These are phyloP conservation scores for Eustoma russellianum DNA, from an alignment of 257 asterid species.

Conservation along the genomic window DNA sequence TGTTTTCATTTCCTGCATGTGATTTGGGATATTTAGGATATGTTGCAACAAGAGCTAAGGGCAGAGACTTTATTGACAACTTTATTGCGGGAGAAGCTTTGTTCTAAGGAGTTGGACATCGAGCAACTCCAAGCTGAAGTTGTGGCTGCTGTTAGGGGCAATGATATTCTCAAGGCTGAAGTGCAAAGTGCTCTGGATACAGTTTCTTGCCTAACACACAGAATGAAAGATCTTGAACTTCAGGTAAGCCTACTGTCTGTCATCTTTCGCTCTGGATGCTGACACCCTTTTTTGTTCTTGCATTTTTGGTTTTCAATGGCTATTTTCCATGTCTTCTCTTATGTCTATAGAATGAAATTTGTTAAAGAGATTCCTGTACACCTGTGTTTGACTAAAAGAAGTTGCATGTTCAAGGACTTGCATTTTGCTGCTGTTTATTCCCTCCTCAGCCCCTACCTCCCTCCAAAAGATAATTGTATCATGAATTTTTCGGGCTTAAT, in stretches of 20 bases:
- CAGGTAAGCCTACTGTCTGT: slow-evolving; percentile 47
- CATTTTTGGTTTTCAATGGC: too few species aligned
- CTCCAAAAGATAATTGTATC: not conserved
- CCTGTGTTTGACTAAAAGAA: too few species aligned
- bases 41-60: slow-evolving; percentile 55
- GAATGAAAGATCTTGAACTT: slow-evolving; percentile 78
- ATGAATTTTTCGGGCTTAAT: too few species aligned
- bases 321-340: too few species aligned
- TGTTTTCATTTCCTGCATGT: slow-evolving; percentile 5
- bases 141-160: slow-evolving; percentile 75
- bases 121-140: slow-evolving; percentile 94
- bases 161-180: slow-evolving; percentile 76
- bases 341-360: too few species aligned
- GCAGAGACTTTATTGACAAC: slow-evolving; percentile 78
- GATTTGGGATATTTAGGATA: slow-evolving; percentile 39
- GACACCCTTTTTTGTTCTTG: not conserved
- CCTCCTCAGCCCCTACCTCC: too few species aligned
- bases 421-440: too few species aligned
- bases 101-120: slow-evolving; percentile 61
- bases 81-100: slow-evolving; percentile 78
- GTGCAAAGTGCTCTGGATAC: slow-evolving; percentile 72
- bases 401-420: too few species aligned
- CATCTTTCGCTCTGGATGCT: not conserved
- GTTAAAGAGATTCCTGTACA: too few species aligned
- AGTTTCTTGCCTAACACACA: slow-evolving; percentile 66